Percentiles rank a stretch among this genome's conserved stretches.
phyloP scores from a whole-genome alignment of 148 eudicot species.

The Vaccinium corymbosum region DNA sequence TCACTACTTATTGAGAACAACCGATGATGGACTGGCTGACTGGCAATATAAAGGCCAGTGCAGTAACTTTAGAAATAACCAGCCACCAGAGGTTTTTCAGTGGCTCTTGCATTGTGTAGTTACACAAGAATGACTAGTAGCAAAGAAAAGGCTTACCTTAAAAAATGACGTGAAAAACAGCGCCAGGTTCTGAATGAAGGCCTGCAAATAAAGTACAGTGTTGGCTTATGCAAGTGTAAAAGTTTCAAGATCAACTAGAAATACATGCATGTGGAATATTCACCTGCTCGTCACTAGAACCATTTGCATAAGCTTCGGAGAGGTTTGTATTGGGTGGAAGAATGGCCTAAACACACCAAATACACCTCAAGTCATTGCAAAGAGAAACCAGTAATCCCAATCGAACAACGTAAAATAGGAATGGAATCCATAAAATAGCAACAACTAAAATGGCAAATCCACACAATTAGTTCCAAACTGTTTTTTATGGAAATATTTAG shows the following conservation, averaged over 20 bases:
- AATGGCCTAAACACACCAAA: constrained; percentile 40
- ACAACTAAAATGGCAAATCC: neutral
- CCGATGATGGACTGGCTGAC: neutral
- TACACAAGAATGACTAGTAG: neutral
- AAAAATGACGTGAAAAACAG: constrained; percentile 88
- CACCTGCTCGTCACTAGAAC: constrained; percentile 91
- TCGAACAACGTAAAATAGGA: neutral
- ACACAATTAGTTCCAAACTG: neutral
- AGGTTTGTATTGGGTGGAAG: constrained; percentile 70
- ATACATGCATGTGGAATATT: neutral
- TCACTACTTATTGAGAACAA: neutral
- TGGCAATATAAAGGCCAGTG: neutral
- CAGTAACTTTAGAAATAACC: neutral
- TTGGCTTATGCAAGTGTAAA: neutral
- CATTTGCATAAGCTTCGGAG: constrained; percentile 80
- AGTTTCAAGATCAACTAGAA: neutral
- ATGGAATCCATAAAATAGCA: neutral
- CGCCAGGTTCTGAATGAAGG: constrained; percentile 94
- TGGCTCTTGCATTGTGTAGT: neutral
- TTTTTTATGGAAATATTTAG: neutral
- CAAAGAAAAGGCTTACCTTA: constrained; percentile 44
- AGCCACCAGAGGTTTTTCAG: neutral
- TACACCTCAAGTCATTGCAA: neutral
- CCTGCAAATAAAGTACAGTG: constrained; percentile 40
- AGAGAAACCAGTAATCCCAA: constrained; percentile 11